Base-by-base conservation (phyloP, 148 eudicot species). In the Rhododendron griersonianum region DNA sequence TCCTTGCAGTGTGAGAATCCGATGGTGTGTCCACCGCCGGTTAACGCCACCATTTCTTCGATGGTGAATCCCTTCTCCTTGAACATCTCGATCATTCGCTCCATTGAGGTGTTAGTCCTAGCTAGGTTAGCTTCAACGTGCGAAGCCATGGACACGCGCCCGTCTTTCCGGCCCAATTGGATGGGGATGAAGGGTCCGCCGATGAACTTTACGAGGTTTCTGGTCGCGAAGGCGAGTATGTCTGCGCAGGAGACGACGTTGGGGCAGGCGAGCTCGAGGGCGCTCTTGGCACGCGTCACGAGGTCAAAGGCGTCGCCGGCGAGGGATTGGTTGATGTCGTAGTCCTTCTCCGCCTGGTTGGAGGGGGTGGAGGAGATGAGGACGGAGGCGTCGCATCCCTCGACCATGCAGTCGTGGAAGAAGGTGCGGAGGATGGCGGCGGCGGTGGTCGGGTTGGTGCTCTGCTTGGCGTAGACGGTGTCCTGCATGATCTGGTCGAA, bases 381-480 rank as follows among this genome's bases (percentile, higher is more conserved):
- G 48, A 92, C 90, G 3, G 94, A 92, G 4, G 81, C 92, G 53
- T 92, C 94, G 5, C 94, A 92, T 2, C 94, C 94, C 2, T 81
- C 88, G 15, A 91, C 94, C 91, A 92, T 89, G 84, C 94, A 92
- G 53, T 92, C 94, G n/a, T 92, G 94, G 86, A 92, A 92, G 84
- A 92, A 92, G 30, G 88, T 81, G 25, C 92, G 91, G 59, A 92
- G 83, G 63, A 78, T 78, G 13, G 89, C 92, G 0, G 91, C 91
- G 0, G 92, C 91, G 15, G 94, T 92, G 35, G 92, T 86, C 1
- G 91, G 92, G 5, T 19, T 47, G 21, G n/a, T 2, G 14, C 28
- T 41, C 19, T 83, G 85, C 78, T 83, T 83, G 57, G 23, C 3
- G 78, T 35, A n/a, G 39, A 83, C 85, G 2, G 59, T 69, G 5